Evolutionary conservation across 2,329 filamentous ascomycete genomes (phyloP).

Genomic region (Cytospora schulzeri): DNA sequence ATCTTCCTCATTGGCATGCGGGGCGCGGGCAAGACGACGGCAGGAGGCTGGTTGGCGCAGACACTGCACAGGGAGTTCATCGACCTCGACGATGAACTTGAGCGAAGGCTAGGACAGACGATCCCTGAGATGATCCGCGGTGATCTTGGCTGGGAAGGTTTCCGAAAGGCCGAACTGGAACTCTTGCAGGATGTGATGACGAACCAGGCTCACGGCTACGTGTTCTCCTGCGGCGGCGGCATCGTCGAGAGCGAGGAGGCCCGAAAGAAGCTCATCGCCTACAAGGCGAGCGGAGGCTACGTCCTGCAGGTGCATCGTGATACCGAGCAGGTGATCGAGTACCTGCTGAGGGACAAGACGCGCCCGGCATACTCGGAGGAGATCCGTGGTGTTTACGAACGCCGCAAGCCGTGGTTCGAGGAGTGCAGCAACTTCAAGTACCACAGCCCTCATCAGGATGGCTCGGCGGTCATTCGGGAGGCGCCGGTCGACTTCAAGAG

Average conservation of each 20-base stretch:
- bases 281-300: constrained; percentile 74
- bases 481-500: constrained; percentile 70
- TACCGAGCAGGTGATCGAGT: constrained; percentile 85
- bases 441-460: constrained; percentile 70
- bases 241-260: constrained; percentile 85
- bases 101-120: constrained; percentile 69
- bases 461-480: constrained; percentile 43
- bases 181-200: constrained; percentile 73
- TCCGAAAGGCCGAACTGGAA: constrained; percentile 76
- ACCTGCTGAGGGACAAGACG: constrained; percentile 84
- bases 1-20: constrained; percentile 97
- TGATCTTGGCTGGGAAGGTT: constrained; percentile 79
- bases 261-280: constrained; percentile 72
- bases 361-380: constrained; percentile 91
- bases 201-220: constrained; percentile 72
- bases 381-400: constrained; percentile 86
- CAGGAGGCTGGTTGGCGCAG: constrained; percentile 80
- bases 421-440: constrained; percentile 95
- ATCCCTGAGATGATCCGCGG: constrained; percentile 85
- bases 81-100: constrained; percentile 87
- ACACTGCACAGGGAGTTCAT: constrained; percentile 76
- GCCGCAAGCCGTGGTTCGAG: constrained; percentile 85
- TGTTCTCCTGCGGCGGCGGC: constrained; percentile 93
- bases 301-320: constrained; percentile 88
- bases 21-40: constrained; percentile 94